Conservation (phyloP, 768 basidiomycete genomes). For the Lyophyllum decastes region DNA sequence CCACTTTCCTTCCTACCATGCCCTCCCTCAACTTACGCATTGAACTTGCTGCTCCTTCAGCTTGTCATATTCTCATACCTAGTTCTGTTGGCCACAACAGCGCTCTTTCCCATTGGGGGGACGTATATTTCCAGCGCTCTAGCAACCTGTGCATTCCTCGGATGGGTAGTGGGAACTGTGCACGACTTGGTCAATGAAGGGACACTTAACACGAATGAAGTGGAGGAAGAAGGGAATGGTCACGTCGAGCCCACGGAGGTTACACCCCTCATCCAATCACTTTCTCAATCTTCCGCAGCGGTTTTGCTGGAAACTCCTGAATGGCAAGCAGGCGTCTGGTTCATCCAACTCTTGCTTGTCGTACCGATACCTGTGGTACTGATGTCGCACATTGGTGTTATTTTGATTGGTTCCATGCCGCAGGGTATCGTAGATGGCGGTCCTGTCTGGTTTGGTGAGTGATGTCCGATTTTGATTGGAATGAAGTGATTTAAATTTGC, state of each 20-base stretch:
- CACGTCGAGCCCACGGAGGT: constrained; percentile 52
- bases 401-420: constrained; percentile 46
- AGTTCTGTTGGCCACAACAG: constrained; percentile 50
- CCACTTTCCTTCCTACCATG: background rate
- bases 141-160: constrained; percentile 50
- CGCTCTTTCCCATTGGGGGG: constrained; percentile 49
- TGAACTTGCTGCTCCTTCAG: constrained; percentile 40
- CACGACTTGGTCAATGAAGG: constrained; percentile 24
- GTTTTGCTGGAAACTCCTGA: background rate
- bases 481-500: constrained; percentile 4
- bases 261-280: constrained; percentile 49
- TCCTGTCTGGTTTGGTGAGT: constrained; percentile 47
- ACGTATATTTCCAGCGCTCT: constrained; percentile 59
- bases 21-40: background rate
- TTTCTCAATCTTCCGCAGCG: background rate
- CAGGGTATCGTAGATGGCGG: constrained; percentile 71
- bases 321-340: constrained; percentile 48
- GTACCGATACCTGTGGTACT: constrained; percentile 57
- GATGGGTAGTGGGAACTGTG: constrained; percentile 36
- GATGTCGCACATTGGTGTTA: constrained; percentile 47
- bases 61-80: constrained; percentile 58
- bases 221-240: constrained; percentile 18
- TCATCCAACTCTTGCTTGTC: constrained; percentile 54
- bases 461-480: background rate
- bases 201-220: constrained; percentile 11